These are phyloP conservation scores for Salvia splendens DNA, from an alignment of 257 asterid genomes.

Conservation along the genomic window DNA sequence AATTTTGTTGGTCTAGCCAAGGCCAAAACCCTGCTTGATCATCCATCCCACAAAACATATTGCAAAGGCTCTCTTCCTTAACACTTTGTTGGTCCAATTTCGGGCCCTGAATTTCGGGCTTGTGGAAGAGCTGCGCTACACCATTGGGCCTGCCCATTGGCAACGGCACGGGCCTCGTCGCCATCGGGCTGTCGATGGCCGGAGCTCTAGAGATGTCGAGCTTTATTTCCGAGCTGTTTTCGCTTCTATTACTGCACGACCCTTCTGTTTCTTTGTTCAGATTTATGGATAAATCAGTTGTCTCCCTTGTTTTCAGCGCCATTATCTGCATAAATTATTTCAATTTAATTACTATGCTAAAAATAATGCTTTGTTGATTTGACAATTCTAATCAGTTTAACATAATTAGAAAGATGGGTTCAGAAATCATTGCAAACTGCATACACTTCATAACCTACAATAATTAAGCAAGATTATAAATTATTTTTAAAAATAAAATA, in stretches of 20 bases:
- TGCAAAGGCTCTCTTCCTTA: constrained; percentile 87
- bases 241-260: constrained; percentile 87
- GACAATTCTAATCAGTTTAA: too few species aligned
- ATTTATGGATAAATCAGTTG: constrained; percentile 76
- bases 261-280: constrained; percentile 98
- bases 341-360: too few species aligned
- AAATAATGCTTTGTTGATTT: too few species aligned
- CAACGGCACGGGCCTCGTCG: constrained; percentile 50
- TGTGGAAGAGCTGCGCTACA: constrained; percentile 47
- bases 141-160: constrained; percentile 45
- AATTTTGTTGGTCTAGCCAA: constrained; percentile 87
- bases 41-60: constrained; percentile 77
- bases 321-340: constrained; percentile 50
- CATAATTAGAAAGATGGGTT: too few species aligned
- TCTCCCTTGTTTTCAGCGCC: constrained; percentile 89
- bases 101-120: constrained; percentile 47
- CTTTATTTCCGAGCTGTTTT: constrained; percentile 86
- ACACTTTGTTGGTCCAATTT: constrained; percentile 58
- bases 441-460: too few species aligned
- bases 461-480: too few species aligned
- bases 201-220: constrained; percentile 65
- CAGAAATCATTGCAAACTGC: too few species aligned
- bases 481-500: too few species aligned
- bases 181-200: constrained; percentile 63
- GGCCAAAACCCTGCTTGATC: constrained; percentile 97